Evolutionary conservation across 495 filamentous ascomycete species (phyloP), one percentile per base, ranked within the genome.

Genomic region (Penicillium lividum): DNA sequence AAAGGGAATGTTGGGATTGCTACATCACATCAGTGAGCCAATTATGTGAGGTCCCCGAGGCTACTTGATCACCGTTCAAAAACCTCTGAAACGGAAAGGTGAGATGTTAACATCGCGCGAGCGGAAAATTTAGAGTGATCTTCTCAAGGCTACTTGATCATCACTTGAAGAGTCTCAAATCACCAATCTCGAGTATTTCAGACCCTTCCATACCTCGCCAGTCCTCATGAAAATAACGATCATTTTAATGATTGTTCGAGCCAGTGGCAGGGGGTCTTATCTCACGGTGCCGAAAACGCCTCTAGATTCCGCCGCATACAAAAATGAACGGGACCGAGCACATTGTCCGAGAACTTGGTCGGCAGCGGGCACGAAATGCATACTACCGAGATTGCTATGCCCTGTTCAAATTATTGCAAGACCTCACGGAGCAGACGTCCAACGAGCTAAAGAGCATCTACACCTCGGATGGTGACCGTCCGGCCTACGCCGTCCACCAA

Each of bases 311-410:
- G 34, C 34, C 34, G 34, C 10, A 13, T 38, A 13, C 34, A 0
- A 38, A 38, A 13, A 53, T 53, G 38, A 38, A 43, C 15, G 34
- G 42, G 15, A 42, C 28, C 18, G 51, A 53, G 42, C 28, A 42
- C 13, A 53, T 53, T 25, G 34, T 53, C 13, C 51, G 51, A 4
- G 11, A 31, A 42, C 38, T 53, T 22, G 34, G 51, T 27, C 51
- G 28, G 18, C 34, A 53, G 31, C 51, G 42, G 33, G 29, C 33
- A 25, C 34, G 33, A 43, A 53, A 53, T 29, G 42, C 42, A 2
- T 57, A 57, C 38, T 57, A 57, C 46, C 46, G 46, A 3, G 31
- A 42, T 28, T 51, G 46, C 46, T 57, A 57, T 47, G 18, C 46
- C 7, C 54, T 51, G 22, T 51, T 51, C 54, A 57, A 57, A 40